phyloP scores from a whole-genome alignment of 306 rosid species.

The Carpinus fangiana region DNA sequence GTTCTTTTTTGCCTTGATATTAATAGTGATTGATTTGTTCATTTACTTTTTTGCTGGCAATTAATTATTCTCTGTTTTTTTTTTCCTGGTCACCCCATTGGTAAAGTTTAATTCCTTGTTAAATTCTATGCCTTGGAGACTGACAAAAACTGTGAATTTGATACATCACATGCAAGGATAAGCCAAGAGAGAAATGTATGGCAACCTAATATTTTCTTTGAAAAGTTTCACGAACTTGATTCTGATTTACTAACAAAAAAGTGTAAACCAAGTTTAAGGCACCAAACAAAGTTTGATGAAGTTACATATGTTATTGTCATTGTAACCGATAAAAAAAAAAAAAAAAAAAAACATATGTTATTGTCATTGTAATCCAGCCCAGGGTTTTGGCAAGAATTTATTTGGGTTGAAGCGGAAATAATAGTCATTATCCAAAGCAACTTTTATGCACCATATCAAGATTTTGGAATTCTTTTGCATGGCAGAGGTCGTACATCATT shows the following conservation, averaged over 20 bases:
- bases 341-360: too few relatives aligned
- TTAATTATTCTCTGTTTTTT: too few relatives aligned
- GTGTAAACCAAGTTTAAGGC: not conserved
- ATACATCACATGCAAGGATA: not conserved
- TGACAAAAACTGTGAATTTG: too few relatives aligned
- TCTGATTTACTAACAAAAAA: not conserved
- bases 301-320: too few relatives aligned
- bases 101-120: too few relatives aligned
- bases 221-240: not conserved
- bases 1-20: not conserved
- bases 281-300: too few relatives aligned
- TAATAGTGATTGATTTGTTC: not conserved
- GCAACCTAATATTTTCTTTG: not conserved
- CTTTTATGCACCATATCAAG: not conserved
- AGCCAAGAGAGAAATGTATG: not conserved
- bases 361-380: too few relatives aligned
- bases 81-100: too few relatives aligned
- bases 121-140: too few relatives aligned
- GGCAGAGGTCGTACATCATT: not conserved
- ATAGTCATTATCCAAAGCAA: not conserved
- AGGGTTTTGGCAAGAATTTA: not conserved
- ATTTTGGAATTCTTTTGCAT: not conserved
- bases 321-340: too few relatives aligned
- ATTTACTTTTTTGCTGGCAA: not conserved
- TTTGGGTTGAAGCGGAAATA: not conserved